Conservation (phyloP, 1,284 basidiomycete species). For the Microbotryum intermedium region DNA sequence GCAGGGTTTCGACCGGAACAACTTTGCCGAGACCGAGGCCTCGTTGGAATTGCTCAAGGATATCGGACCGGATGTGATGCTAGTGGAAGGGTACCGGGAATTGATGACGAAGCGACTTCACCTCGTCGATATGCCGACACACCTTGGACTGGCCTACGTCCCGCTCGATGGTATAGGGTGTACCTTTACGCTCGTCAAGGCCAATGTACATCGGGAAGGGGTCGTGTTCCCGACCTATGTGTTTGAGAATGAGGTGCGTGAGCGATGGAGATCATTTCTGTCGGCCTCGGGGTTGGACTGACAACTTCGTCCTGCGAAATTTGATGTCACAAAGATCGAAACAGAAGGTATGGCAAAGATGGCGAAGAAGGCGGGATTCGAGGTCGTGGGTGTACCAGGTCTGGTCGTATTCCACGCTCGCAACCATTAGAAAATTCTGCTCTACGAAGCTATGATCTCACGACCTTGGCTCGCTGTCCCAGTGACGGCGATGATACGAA, state of each 20-base stretch:
- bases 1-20: slow-evolving; percentile 24
- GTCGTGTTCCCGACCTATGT: slow-evolving; percentile 24
- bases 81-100: slow-evolving; percentile 24
- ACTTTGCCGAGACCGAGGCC: slow-evolving; percentile 22
- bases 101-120: slow-evolving; percentile 11
- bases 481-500: too few species aligned
- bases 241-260: slow-evolving; percentile 21
- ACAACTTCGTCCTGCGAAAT: too few species aligned
- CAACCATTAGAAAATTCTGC: slow-evolving; percentile 4
- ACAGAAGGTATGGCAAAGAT: slow-evolving; percentile 22
- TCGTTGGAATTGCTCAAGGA: slow-evolving; percentile 8
- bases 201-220: slow-evolving; percentile 21
- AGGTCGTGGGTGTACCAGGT: slow-evolving; percentile 22
- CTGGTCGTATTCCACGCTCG: slow-evolving; percentile 18
- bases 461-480: neutral
- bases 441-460: neutral
- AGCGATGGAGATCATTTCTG: neutral
- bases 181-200: slow-evolving; percentile 25
- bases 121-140: slow-evolving; percentile 26
- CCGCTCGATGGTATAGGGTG: slow-evolving; percentile 26
- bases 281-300: neutral
- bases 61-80: slow-evolving; percentile 17
- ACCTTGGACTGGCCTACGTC: slow-evolving; percentile 18
- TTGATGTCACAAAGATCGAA: slow-evolving; percentile 11
- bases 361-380: slow-evolving; percentile 18